These are phyloP conservation scores for Beauveria pseudobassiana DNA, from an alignment of 2,329 filamentous ascomycete genomes.

Conservation along the genomic window DNA sequence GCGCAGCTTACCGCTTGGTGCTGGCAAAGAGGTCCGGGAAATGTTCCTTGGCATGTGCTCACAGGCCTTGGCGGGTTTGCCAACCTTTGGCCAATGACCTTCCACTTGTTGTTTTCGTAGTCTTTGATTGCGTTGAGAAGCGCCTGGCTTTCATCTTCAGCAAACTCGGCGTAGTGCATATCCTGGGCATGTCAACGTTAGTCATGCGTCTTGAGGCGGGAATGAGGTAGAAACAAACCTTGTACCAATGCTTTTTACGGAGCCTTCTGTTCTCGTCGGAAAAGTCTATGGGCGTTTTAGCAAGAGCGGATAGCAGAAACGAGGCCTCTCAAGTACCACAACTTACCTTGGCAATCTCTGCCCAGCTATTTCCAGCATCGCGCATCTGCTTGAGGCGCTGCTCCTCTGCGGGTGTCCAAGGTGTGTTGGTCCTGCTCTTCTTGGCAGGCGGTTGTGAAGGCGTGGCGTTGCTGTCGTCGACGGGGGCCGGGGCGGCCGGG, in stretches of 20 bases:
- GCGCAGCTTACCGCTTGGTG: conserved; percentile 27
- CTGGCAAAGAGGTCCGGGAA: conserved; percentile 52
- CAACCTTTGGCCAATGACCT: conserved; percentile 89
- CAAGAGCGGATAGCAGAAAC: not conserved
- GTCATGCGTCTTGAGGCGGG: not conserved
- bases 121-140: conserved; percentile 94
- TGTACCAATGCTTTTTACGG: conserved; percentile 99
- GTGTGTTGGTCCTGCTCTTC: conserved; percentile 96
- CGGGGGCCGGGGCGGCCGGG: conserved; percentile 14
- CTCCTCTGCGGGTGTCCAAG: conserved; percentile 94
- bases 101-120: conserved; percentile 98
- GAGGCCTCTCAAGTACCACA: too few species aligned
- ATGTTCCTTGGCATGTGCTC: conserved; percentile 93
- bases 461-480: conserved; percentile 25
- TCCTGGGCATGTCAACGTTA: conserved; percentile 48
- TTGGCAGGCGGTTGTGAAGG: conserved; percentile 56
- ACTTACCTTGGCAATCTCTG: conserved; percentile 96
- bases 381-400: conserved; percentile 88
- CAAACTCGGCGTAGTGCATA: conserved; percentile 99
- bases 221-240: conserved; percentile 45
- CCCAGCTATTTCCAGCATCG: conserved; percentile 90
- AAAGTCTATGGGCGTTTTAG: conserved; percentile 59
- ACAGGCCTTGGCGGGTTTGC: conserved; percentile 85
- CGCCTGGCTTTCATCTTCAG: conserved; percentile 83
- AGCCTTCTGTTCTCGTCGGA: conserved; percentile 86